These are phyloP conservation scores for Chondrus crispus DNA, from an alignment of 23 red algal genomes.

Conservation along the genomic window DNA sequence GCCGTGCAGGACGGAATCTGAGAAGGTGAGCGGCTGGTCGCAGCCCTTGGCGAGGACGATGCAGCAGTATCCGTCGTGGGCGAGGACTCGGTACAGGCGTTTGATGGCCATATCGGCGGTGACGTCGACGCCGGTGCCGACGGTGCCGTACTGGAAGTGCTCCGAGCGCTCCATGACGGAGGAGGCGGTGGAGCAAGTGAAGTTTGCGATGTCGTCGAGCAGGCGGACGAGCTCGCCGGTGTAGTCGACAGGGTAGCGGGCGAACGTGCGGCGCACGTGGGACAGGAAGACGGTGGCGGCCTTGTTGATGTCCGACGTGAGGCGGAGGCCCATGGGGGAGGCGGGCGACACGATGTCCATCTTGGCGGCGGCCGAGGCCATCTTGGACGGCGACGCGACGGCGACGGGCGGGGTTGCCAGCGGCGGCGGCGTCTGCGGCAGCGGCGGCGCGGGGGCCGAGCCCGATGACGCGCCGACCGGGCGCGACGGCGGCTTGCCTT, in stretches of 20 bases:
- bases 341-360: slow-evolving; percentile 72
- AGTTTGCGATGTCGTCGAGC: slow-evolving; percentile 89
- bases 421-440: background rate
- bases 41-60: slow-evolving; percentile 79
- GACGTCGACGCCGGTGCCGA: slow-evolving; percentile 14
- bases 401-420: background rate
- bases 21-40: slow-evolving; percentile 80
- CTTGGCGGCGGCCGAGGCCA: slow-evolving; percentile 1
- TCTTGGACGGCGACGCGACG: background rate
- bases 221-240: slow-evolving; percentile 96
- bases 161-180: slow-evolving; percentile 61
- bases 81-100: slow-evolving; percentile 80
- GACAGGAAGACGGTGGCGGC: slow-evolving; percentile 89
- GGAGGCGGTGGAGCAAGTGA: slow-evolving; percentile 72
- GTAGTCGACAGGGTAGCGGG: slow-evolving; percentile 68
- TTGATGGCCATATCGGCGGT: slow-evolving; percentile 61
- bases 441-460: background rate
- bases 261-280: slow-evolving; percentile 88
- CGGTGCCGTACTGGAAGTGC: slow-evolving; percentile 34
- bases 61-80: slow-evolving; percentile 95
- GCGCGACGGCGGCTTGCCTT: background rate
- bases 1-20: slow-evolving; percentile 86
- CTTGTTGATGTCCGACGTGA: slow-evolving; percentile 66
- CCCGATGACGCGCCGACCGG: background rate
- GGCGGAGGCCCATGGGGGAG: slow-evolving; percentile 65